Evolutionary conservation across 2,329 filamentous ascomycete species (phyloP).

Genomic region (Trichothecium roseum): DNA sequence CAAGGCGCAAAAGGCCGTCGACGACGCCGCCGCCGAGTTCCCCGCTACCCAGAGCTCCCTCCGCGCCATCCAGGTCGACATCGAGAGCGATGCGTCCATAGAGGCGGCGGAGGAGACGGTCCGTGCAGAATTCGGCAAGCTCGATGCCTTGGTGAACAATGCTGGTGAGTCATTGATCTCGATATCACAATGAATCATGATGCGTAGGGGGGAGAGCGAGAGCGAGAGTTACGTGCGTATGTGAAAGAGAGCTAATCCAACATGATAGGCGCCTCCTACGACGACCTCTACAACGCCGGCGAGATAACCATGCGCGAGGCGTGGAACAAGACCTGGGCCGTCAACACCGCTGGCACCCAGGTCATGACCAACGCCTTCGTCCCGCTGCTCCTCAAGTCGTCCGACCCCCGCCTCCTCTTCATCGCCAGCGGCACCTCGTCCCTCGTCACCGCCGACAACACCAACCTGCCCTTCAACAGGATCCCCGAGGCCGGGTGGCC

Average conservation of each 20-base stretch:
- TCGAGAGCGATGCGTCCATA: slow-evolving; percentile 10
- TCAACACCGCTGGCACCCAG: slow-evolving; percentile 1
- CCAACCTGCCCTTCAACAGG: slow-evolving; percentile 12
- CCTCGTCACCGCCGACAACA: slow-evolving; percentile 16
- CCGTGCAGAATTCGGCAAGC: slow-evolving; percentile 5
- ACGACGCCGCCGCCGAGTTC: neutral
- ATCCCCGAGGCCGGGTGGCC: slow-evolving; percentile 29
- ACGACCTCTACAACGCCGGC: neutral
- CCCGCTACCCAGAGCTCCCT: slow-evolving; percentile 1
- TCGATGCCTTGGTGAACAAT: slow-evolving; percentile 21
- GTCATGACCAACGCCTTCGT: slow-evolving; percentile 20
- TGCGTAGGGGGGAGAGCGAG: too few relatives aligned
- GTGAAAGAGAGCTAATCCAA: too few relatives aligned
- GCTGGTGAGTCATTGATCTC: too few relatives aligned
- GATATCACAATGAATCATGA: too few relatives aligned
- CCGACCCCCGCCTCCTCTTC: slow-evolving; percentile 32
- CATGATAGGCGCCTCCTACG: neutral
- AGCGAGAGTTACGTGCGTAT: too few relatives aligned
- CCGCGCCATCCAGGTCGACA: slow-evolving; percentile 9
- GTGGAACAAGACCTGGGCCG: neutral
- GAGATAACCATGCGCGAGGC: slow-evolving; percentile 1
- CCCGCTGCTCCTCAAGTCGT: slow-evolving; percentile 27
- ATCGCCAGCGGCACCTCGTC: slow-evolving; percentile 26
- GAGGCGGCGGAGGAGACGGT: slow-evolving; percentile 7
- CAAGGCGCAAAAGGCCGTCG: slow-evolving; percentile 12